Percentiles rank a stretch among this genome's conserved stretches.
phyloP scores from a whole-genome alignment of 331 rosid genomes.

The Malus hybrid region DNA sequence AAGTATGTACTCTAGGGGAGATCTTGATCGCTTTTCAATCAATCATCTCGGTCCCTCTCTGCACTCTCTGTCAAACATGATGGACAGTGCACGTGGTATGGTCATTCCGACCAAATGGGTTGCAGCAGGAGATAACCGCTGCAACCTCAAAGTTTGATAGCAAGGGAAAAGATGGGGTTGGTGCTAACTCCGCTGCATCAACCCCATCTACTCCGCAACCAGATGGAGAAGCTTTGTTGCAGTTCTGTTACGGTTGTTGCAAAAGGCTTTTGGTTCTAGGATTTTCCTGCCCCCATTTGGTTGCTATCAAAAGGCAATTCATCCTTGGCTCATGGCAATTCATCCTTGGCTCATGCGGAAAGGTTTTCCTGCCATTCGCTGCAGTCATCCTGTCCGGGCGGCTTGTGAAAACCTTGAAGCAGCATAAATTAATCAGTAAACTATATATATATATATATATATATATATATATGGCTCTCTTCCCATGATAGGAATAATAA shows the following conservation, averaged over 20 bases:
- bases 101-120: slow-evolving; percentile 63
- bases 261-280: slow-evolving; percentile 24
- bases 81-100: slow-evolving; percentile 38
- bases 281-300: slow-evolving; percentile 38
- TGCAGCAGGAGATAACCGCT: slow-evolving; percentile 62
- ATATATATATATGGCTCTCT: background rate
- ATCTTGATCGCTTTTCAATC: slow-evolving; percentile 31
- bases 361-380: slow-evolving; percentile 16
- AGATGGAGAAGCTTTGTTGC: slow-evolving; percentile 29
- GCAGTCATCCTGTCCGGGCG: background rate
- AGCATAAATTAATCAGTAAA: slow-evolving; percentile 7
- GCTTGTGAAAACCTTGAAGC: slow-evolving; percentile 24
- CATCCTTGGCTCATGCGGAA: slow-evolving; percentile 68
- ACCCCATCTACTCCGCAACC: slow-evolving; percentile 42
- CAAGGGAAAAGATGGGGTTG: slow-evolving; percentile 30
- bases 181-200: slow-evolving; percentile 13
- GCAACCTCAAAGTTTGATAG: slow-evolving; percentile 60
- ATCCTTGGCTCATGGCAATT: slow-evolving; percentile 93
- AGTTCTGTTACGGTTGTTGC: slow-evolving; percentile 18
- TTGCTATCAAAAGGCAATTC: slow-evolving; percentile 59
- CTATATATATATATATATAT: background rate
- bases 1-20: slow-evolving; percentile 47
- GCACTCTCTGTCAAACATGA: slow-evolving; percentile 49
- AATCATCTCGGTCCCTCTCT: slow-evolving; percentile 39
- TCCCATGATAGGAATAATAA: slow-evolving; percentile 12